A percentile compares a stretch with the other conserved stretches of the same genome.
Evolutionary conservation across 352 stramenopile species (phyloP).

Genomic region (Hyaloperonospora arabidopsidis): DNA sequence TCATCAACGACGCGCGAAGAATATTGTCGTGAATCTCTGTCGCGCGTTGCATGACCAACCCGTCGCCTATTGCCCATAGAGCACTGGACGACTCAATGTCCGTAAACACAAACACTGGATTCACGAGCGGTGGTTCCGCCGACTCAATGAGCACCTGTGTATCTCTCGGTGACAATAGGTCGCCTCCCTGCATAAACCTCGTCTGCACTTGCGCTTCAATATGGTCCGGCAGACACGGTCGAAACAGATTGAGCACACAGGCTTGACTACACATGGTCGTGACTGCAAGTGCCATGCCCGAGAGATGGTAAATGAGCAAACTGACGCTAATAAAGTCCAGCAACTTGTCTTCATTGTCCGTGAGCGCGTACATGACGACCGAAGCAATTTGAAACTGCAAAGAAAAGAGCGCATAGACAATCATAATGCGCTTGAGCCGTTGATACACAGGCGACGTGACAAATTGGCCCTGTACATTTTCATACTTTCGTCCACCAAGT

Average conservation of each 20-base stretch:
- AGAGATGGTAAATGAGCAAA: conserved; percentile 18
- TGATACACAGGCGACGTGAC: conserved; percentile 60
- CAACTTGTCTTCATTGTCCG: conserved; percentile 21
- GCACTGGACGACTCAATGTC: conserved; percentile 62
- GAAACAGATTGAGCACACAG: conserved; percentile 32
- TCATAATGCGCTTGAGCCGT: conserved; percentile 60
- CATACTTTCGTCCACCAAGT: conserved; percentile 43
- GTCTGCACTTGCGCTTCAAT: conserved; percentile 38
- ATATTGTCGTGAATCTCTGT: conserved; percentile 56
- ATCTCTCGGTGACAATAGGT: conserved; percentile 33
- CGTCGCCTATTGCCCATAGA: conserved; percentile 40
- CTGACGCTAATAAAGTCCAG: conserved; percentile 36
- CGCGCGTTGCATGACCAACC: conserved; percentile 37
- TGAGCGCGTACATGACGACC: conserved; percentile 36
- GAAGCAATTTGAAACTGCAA: conserved; percentile 55
- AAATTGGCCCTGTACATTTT: conserved; percentile 59
- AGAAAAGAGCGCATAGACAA: conserved; percentile 54
- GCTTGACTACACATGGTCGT: conserved; percentile 44
- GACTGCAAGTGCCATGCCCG: conserved; percentile 31
- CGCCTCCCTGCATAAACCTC: conserved; percentile 32
- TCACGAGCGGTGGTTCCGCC: conserved; percentile 34
- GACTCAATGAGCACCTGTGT: conserved; percentile 34
- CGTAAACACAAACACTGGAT: conserved; percentile 60
- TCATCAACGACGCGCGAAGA: conserved; percentile 39
- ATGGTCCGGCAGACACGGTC: conserved; percentile 38